These are phyloP conservation scores for Vaccinium macrocarpon DNA, from an alignment of 148 eudicot genomes.

Conservation along the genomic window DNA sequence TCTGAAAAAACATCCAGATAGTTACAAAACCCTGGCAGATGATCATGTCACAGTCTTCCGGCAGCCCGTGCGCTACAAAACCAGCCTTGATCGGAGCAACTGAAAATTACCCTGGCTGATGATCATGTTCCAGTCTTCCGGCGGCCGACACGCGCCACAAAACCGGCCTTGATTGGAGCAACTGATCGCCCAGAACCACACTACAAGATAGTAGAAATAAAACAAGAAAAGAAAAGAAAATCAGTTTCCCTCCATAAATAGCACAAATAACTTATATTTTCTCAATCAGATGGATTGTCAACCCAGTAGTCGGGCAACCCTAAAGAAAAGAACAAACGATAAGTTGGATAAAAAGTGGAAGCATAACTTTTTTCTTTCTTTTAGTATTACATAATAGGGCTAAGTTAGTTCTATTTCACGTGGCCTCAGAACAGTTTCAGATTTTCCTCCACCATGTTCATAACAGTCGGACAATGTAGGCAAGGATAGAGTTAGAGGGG, in stretches of 20 bases:
- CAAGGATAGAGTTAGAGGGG: no score
- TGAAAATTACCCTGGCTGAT: constrained; percentile 19
- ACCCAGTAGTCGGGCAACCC: not conserved
- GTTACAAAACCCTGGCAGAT: not conserved
- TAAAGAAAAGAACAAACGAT: not conserved
- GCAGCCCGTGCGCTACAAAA: constrained; percentile 48
- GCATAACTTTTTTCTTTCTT: not conserved
- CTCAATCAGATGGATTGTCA: not conserved
- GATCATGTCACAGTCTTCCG: constrained; percentile 44
- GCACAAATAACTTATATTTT: not conserved
- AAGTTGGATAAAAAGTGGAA: not conserved
- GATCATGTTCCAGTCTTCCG: constrained; percentile 45
- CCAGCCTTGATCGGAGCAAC: constrained; percentile 64
- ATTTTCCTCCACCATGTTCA: constrained; percentile 7
- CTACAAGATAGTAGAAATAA: constrained; percentile 26
- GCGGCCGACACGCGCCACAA: constrained; percentile 51
- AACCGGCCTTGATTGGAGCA: constrained; percentile 58
- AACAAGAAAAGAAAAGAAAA: not conserved
- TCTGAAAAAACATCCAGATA: not conserved
- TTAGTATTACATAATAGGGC: not conserved
- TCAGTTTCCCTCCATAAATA: not conserved
- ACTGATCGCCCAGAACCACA: constrained; percentile 72
- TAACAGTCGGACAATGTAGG: constrained; percentile 21
- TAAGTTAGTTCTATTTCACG: not conserved
- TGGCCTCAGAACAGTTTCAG: constrained; percentile 1